These are phyloP conservation scores for Scedosporium aurantiacum DNA, from an alignment of 2,329 filamentous ascomycete species.

Conservation along the genomic window DNA sequence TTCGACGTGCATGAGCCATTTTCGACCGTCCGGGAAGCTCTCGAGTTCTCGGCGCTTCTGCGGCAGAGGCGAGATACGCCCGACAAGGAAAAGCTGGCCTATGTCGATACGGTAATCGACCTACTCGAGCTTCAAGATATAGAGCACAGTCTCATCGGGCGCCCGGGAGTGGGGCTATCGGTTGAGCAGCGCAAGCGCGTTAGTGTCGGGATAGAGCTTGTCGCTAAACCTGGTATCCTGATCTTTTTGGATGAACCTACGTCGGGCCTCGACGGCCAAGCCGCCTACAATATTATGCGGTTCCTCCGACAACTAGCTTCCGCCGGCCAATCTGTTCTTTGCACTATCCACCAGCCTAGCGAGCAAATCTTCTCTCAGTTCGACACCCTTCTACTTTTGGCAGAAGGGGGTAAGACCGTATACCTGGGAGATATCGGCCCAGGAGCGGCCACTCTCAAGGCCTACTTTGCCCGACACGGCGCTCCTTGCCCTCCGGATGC, in stretches of 20 bases:
- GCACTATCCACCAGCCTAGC: slow-evolving; percentile 62
- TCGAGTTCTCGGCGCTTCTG: slow-evolving; percentile 63
- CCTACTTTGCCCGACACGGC: slow-evolving; percentile 57
- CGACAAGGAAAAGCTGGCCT: slow-evolving; percentile 58
- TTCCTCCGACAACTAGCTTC: slow-evolving; percentile 57
- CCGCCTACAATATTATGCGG: slow-evolving; percentile 53
- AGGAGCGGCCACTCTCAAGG: slow-evolving; percentile 39
- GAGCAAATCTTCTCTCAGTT: slow-evolving; percentile 56
- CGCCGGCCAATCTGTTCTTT: slow-evolving; percentile 55
- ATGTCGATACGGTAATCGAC: slow-evolving; percentile 71
- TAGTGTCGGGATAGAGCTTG: slow-evolving; percentile 51
- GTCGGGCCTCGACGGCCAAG: slow-evolving; percentile 56
- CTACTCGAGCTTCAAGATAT: slow-evolving; percentile 38
- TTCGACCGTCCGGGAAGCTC: slow-evolving; percentile 64
- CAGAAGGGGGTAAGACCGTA: slow-evolving; percentile 53
- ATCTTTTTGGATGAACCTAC: slow-evolving; percentile 55
- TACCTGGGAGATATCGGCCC: slow-evolving; percentile 58
- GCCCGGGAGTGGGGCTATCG: slow-evolving; percentile 39
- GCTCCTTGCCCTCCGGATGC: slow-evolving; percentile 48
- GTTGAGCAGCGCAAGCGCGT: slow-evolving; percentile 43
- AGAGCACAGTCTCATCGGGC: slow-evolving; percentile 35
- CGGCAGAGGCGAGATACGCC: slow-evolving; percentile 57
- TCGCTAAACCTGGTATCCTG: slow-evolving; percentile 47
- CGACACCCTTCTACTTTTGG: slow-evolving; percentile 52
- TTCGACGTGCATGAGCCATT: slow-evolving; percentile 67